Evolutionary conservation across 2,329 filamentous ascomycete genomes (phyloP).

Genomic region (Diaporthe humulicola): DNA sequence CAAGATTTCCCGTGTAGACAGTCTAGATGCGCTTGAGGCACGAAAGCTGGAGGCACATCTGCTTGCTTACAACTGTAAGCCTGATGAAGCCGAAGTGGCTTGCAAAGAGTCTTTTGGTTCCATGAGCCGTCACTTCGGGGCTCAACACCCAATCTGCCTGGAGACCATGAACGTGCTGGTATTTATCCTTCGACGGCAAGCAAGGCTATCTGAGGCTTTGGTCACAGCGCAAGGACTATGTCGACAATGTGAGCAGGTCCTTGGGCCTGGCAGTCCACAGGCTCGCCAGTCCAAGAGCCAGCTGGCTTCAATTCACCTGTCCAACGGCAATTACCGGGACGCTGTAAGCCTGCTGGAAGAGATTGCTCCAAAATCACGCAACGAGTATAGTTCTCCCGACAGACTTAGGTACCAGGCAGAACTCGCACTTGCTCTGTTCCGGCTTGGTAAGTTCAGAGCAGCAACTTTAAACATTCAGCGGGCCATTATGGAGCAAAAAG

Average conservation of each 20-base stretch:
- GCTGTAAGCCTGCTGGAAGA: not conserved
- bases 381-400: not conserved
- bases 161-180: not conserved
- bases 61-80: not conserved
- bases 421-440: not conserved
- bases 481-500: not conserved
- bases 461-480: not conserved
- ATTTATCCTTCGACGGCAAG: not conserved
- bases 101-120: not conserved
- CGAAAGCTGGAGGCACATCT: not conserved
- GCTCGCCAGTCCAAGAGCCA: not conserved
- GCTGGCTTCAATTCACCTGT: not conserved
- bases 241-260: not conserved
- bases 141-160: not conserved
- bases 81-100: not conserved
- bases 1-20: not conserved
- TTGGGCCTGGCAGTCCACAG: not conserved
- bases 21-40: not conserved
- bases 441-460: not conserved
- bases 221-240: not conserved
- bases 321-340: not conserved
- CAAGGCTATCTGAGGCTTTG: not conserved
- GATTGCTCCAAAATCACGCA: not conserved
- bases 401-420: not conserved
- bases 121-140: not conserved